Conservation (phyloP, 495 filamentous ascomycete genomes). For the Polyplosphaeria fusca region DNA sequence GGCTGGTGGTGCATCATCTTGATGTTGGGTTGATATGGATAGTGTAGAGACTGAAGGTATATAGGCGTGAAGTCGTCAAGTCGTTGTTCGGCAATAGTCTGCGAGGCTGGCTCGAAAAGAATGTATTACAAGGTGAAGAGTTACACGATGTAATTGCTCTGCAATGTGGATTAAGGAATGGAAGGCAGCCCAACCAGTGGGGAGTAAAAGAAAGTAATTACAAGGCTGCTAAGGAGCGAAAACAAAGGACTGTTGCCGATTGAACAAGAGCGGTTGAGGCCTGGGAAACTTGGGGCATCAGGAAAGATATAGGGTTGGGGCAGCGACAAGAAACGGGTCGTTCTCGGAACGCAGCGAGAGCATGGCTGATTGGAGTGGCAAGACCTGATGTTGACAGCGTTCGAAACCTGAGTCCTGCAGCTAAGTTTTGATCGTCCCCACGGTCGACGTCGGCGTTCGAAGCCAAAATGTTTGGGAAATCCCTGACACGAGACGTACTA, state of each 20-base stretch:
- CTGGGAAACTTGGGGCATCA: conserved; percentile 23
- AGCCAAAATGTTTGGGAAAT: conserved; percentile 29
- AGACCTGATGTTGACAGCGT: conserved; percentile 26
- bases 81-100: conserved; percentile 12
- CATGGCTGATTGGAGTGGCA: conserved; percentile 37
- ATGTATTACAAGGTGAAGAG: conserved; percentile 31
- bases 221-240: conserved; percentile 33
- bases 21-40: conserved; percentile 4
- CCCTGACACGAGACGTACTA: conserved; percentile 30
- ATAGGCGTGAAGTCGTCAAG: conserved; percentile 8
- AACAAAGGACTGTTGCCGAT: conserved; percentile 31
- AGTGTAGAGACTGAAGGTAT: conserved; percentile 1
- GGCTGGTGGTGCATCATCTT: conserved; percentile 34
- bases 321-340: conserved; percentile 22
- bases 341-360: conserved; percentile 15
- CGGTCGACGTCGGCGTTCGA: conserved; percentile 18
- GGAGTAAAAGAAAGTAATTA: conserved; percentile 39
- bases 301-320: conserved; percentile 27
- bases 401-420: conserved; percentile 36
- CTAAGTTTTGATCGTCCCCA: conserved; percentile 35
- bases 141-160: conserved; percentile 35
- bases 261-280: conserved; percentile 31
- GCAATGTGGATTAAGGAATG: conserved; percentile 42
- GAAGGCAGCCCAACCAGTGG: conserved; percentile 40
- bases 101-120: conserved; percentile 31